Base-by-base conservation (phyloP, 352 stramenopile genomes). In the Globisporangium apiculatum region DNA sequence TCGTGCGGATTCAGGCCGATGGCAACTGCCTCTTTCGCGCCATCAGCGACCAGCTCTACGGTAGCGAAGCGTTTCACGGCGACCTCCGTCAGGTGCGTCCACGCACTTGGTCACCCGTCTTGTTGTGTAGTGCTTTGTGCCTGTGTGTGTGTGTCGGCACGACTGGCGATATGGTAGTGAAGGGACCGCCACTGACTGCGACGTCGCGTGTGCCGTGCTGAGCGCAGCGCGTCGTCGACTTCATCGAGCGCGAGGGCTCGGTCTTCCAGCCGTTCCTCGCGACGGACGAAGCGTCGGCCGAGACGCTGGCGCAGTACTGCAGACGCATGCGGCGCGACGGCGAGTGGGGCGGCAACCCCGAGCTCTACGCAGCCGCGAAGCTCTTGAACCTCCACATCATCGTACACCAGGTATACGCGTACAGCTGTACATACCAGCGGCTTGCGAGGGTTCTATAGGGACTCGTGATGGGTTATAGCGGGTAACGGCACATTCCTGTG, bases 381-480 rank as follows among this genome's bases (percentile, higher is more conserved):
- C 67, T 80, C 38, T 87, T 86, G 54, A 76, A 83, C 53, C 67
- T 78, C 11, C 66, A 84, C 61, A 75, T 89, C 40, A 67, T 89
- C 10, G 68, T 89, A 3, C 76, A 89, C 63, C 79, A 76, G 58
- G 59, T 60, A 40, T 15, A 37, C 37, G 24, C 24, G 24, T 31
- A 31, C 24, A 31, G 24, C 24, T 31, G 24, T 31, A 31, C 24
- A 31, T 31, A 31, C 24, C 2, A 31, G 24, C 24, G 24, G 24
- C 24, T 31, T 31, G 24, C 24, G 24, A 31, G 24, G 24, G 24
- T 1, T 46, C 24, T 55, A 74, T 49, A 17, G 24, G 24, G 24
- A 31, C 24, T 31, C 24, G 2, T 1, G 24, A 3, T 31, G 24
- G 24, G 24, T 31, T 31, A 3, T 31, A 31, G 24, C 24, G 24